These are phyloP conservation scores for Exophiala viscosa DNA, from an alignment of 2,329 filamentous ascomycete genomes.

Conservation along the genomic window DNA sequence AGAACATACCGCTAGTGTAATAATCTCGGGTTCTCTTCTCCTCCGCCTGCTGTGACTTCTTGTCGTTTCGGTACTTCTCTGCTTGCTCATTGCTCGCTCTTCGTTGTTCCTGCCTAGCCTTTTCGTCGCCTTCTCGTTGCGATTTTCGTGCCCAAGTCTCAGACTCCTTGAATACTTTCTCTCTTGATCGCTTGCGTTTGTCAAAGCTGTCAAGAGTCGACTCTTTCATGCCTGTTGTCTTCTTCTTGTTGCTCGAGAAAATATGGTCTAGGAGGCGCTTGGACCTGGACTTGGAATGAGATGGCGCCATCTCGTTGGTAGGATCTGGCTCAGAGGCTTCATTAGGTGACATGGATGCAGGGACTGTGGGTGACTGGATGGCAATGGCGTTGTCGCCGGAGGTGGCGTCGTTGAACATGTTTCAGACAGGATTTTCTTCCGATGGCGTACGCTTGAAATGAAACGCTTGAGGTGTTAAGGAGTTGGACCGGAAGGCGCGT, in stretches of 20 bases:
- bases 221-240: too few species aligned
- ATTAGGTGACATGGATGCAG: too few species aligned
- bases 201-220: not conserved
- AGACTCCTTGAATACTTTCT: not conserved
- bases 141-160: constrained; percentile 1
- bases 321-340: too few species aligned
- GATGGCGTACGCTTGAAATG: not conserved
- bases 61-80: constrained; percentile 8
- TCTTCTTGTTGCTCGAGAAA: too few species aligned
- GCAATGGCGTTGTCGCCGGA: not conserved
- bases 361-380: not conserved
- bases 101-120: constrained; percentile 1
- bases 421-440: constrained; percentile 2
- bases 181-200: constrained; percentile 1
- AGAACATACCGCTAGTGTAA: constrained; percentile 10
- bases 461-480: constrained; percentile 7
- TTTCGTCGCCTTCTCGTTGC: constrained; percentile 2
- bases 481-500: constrained; percentile 11
- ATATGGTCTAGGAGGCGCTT: too few species aligned
- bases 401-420: not conserved
- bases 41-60: constrained; percentile 35
- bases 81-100: constrained; percentile 8
- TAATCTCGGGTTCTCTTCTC: constrained; percentile 41
- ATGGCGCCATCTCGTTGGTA: too few species aligned
- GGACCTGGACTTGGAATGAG: too few species aligned